Evolutionary conservation across 495 filamentous ascomycete species (phyloP).

Genomic region (Glutinoglossum americanum): DNA sequence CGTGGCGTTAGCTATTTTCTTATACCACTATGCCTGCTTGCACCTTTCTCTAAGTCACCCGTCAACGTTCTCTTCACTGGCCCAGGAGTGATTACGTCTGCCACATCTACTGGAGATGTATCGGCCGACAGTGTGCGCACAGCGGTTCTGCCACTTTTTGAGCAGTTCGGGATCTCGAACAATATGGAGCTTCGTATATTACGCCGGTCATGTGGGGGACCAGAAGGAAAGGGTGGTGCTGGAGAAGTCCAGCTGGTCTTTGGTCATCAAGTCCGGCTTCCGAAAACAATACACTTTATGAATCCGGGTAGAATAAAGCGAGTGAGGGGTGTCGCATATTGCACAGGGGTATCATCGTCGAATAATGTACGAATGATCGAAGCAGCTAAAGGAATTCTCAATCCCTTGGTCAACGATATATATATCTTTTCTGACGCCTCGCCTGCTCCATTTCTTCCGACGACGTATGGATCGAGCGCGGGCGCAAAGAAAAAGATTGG

Average conservation of each 20-base stretch:
- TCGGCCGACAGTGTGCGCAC: conserved; percentile 84
- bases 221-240: conserved; percentile 53
- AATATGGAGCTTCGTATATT: conserved; percentile 77
- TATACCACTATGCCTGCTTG: conserved; percentile 68
- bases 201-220: conserved; percentile 51
- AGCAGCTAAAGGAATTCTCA: conserved; percentile 65
- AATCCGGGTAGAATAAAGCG: conserved; percentile 73
- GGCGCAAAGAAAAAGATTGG: conserved; percentile 45
- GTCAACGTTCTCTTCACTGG: conserved; percentile 79
- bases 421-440: conserved; percentile 64
- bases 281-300: conserved; percentile 78
- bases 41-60: conserved; percentile 76
- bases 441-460: conserved; percentile 45
- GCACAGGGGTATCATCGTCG: conserved; percentile 65
- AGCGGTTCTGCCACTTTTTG: conserved; percentile 74
- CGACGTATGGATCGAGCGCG: conserved; percentile 30
- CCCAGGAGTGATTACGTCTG: conserved; percentile 78
- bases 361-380: conserved; percentile 96
- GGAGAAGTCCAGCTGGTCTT: conserved; percentile 86
- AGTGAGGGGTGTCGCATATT: conserved; percentile 82
- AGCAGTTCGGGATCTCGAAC: conserved; percentile 67
- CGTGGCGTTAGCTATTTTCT: conserved; percentile 85
- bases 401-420: conserved; percentile 64
- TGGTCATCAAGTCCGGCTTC: conserved; percentile 72
- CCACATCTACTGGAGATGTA: conserved; percentile 62